Evolutionary conservation across 257 asterid species (phyloP).

Genomic region (Paraleonurus japonicus): DNA sequence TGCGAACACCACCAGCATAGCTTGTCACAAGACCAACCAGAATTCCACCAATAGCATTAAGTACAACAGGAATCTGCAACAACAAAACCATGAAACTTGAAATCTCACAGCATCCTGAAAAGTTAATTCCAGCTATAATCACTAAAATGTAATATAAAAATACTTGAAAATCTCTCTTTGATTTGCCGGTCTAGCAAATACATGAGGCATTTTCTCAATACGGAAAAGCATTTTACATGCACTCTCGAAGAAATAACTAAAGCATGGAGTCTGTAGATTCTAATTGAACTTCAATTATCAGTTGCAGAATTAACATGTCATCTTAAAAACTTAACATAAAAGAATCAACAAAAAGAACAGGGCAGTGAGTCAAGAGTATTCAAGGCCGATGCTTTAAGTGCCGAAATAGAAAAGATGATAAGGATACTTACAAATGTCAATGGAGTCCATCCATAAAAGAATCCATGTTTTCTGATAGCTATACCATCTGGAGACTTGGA

Average conservation of each 20-base stretch:
- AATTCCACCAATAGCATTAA: slow-evolving; percentile 94
- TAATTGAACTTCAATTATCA: background rate
- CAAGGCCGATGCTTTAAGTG: slow-evolving; percentile 1
- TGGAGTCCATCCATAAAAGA: slow-evolving; percentile 92
- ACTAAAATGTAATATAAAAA: slow-evolving; percentile 1
- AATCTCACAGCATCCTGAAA: slow-evolving; percentile 3
- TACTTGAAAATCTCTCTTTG: background rate
- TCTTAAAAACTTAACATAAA: slow-evolving; percentile 17
- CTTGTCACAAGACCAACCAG: slow-evolving; percentile 96
- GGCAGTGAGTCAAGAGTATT: background rate
- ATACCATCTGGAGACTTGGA: slow-evolving; percentile 90
- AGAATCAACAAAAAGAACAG: slow-evolving; percentile 6
- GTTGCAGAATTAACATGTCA: background rate
- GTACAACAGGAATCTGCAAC: slow-evolving; percentile 79
- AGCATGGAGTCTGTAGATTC: slow-evolving; percentile 1
- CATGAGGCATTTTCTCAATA: slow-evolving; percentile 14
- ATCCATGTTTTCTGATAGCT: slow-evolving; percentile 69
- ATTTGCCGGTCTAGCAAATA: background rate
- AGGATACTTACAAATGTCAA: slow-evolving; percentile 61
- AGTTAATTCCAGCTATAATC: slow-evolving; percentile 7
- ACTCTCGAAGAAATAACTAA: slow-evolving; percentile 3
- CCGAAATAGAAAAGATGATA: background rate
- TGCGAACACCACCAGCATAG: slow-evolving; percentile 96
- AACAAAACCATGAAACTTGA: slow-evolving; percentile 19
- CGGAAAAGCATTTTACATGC: background rate